Base-by-base conservation (phyloP, 2,329 filamentous ascomycete genomes). In the Cladosporium cucumerinum region DNA sequence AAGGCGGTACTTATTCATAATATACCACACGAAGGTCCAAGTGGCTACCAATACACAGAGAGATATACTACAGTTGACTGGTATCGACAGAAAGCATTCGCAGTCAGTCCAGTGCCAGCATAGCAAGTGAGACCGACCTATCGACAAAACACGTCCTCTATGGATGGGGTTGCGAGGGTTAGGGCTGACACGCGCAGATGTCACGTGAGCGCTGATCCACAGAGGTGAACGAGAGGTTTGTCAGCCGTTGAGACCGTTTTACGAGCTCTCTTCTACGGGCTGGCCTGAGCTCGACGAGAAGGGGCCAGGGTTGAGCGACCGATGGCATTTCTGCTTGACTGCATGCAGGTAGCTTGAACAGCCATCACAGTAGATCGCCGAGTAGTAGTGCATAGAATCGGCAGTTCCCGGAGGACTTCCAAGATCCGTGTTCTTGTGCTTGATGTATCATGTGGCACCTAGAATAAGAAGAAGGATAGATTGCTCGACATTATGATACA, bases 241-340 rank as follows among this genome's bases (percentile, higher is more conserved):
- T 46, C 49, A 52, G 49, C 49, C 49, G 49, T 52, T 52, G 26
- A 30, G 26, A 52, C 25, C 49, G 26, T 28, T 52, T 52, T 26
- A 54, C 51, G 26, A 54, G 26, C 7, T 18, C 49, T 30, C 16
- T 23, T 28, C 30, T 30, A 46, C 49, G 3, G 14, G 51, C 51
- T 30, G 28, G 26, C 18, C 51, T 30, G 26, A 54, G 51, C 51
- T 30, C 26, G n/a, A 30, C 51, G 18, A 54, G 21, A 54, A 28
- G 51, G 51, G 51, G 51, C 51, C 51, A 28, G 51, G 51, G 51
- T 54, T 46, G 39, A 46, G 49, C 23, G 16, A 28, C 25, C 49
- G 28, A 21, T 54, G 51, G 51, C 23, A n/a, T 54, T 11, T 54
- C 51, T 54, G 51, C 51, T 54, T 54, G 51, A 28, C 51, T 54